Conservation (phyloP, 2,329 filamentous ascomycete genomes). For the Colletotrichum tofieldiae region DNA sequence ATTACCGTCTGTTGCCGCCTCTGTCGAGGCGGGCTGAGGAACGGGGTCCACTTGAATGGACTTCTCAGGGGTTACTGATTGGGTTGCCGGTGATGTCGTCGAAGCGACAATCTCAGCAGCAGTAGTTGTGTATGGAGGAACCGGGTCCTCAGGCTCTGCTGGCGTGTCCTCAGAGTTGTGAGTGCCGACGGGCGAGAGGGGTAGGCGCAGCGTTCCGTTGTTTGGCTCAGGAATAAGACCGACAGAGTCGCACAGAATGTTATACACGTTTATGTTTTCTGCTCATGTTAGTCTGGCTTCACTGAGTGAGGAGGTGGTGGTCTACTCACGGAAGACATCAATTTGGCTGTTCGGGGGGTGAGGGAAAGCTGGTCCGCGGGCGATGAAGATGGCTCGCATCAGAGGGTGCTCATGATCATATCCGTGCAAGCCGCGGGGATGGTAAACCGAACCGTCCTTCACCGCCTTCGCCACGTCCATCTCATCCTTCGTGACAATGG, state of each 20-base stretch:
- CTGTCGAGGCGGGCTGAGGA: conserved; percentile 43
- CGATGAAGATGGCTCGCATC: conserved; percentile 97
- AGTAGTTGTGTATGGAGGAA: conserved; percentile 48
- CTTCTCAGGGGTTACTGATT: conserved; percentile 38
- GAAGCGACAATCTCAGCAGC: conserved; percentile 33
- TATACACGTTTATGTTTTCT: conserved; percentile 97
- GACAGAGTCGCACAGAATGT: conserved; percentile 91
- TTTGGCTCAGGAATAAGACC: conserved; percentile 82
- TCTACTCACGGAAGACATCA: conserved; percentile 84
- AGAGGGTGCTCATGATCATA: conserved; percentile 96
- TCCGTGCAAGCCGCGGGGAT: conserved; percentile 89
- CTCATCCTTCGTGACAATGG: conserved; percentile 85
- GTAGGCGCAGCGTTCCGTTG: conserved; percentile 88
- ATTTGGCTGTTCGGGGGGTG: conserved; percentile 86
- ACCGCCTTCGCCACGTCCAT: conserved; percentile 81
- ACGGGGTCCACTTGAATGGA: conserved; percentile 46
- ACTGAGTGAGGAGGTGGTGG: background rate
- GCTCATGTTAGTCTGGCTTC: conserved; percentile 47
- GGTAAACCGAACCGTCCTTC: conserved; percentile 77
- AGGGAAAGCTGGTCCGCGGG: conserved; percentile 91
- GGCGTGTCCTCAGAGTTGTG: conserved; percentile 68
- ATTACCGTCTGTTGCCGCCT: conserved; percentile 36
- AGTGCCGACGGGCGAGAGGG: conserved; percentile 74
- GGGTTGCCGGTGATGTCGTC: conserved; percentile 30
- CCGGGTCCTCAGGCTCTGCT: conserved; percentile 70